Evolutionary conservation across 2,329 filamentous ascomycete genomes (phyloP), one percentile per base, ranked within the genome.

Genomic region (Colletotrichum costaricense): DNA sequence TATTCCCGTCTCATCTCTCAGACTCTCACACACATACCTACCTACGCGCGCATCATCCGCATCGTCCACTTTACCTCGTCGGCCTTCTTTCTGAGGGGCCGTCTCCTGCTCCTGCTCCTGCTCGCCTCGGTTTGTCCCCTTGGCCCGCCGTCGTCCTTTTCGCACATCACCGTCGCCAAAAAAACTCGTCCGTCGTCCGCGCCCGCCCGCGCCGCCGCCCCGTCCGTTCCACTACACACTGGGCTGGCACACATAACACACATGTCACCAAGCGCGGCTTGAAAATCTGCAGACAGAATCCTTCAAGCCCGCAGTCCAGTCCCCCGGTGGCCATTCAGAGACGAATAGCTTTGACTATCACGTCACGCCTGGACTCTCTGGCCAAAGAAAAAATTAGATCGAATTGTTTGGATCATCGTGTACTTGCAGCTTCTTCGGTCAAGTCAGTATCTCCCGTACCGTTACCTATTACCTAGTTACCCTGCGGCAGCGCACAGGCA

Each of bases 291-390:
- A 38, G 35, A 26, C 67, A 54, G 46, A 60, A 42, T 54, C 54
- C 59, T 54, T 26, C 14, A 19, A 63, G 33, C 33, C 33, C 33
- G 30, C 30, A 58, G 52, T 58, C 65, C 30, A 55, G n/a, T 33
- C 38, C 24, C 30, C 58, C 42, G 65, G 30, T 19, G 14, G 14
- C 46, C 42, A 24, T n/a, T 12, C 22, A 63, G 28, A 24, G 60
- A 52, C 62, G 42, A n/a, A 49, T n/a, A 64, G 62, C 62, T 64
- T 64, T 38, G 62, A 38, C 49, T 64, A 49, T 64, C 62, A 64
- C n/a, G 30, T 55, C 28, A 35, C 60, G 30, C 46, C 62, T 64
- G 62, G 30, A 64, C 62, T 35, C 14, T 42, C 16, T 28, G 30
- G 62, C 62, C 19, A 54, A 4, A 38, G 7, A 42, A 19, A 16